Evolutionary conservation across 768 basidiomycete species (phyloP), one percentile per base, ranked within the genome.

Genomic region (Mycena vitilis): DNA sequence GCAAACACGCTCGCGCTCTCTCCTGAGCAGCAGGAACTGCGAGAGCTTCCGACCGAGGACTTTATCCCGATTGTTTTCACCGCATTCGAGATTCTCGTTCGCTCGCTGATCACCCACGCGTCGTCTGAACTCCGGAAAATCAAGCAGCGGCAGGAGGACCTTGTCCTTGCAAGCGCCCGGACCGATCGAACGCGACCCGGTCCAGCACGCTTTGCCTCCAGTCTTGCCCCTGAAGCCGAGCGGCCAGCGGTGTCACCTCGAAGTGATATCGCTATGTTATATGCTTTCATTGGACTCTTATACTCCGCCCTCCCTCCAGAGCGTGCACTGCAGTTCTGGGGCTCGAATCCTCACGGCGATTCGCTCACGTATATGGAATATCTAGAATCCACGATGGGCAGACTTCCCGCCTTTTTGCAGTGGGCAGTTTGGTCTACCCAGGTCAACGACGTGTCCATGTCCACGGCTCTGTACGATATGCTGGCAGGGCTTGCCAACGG

Each of bases 361-460:
- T 78, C 79, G 15, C 79, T 78, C 34, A 76, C 82, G 15, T 92
- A 91, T 73, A 75, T 88, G 68, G 89, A 93, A 71, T 78, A 80
- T 42, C 73, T 86, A 0, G 93, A 95, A 73, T 82, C 85, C n/a
- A 87, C 85, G 2, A 79, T 86, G 30, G 89, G 87, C 2, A 87
- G 89, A 66, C 82, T 94, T 0, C 88, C 89, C 1, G 85, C 89
- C 2, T 96, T 97, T 77, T 80, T 97, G 55, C 93, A 95, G 65
- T 97, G 95, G 95, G 94, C 94, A 0, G 88, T 94, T 11, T 93
- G 92, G 92, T 92, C 92, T 1, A 93, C 93, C 1, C 89, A 94
- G 63, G 83, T 87, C 6, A 87, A 91, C 66, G 93, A 95, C 68
- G 75, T 86, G 8, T 87, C 87, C 1, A 90, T 95, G 88, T 84